Percentiles rank a stretch among this genome's conserved stretches.
These are phyloP conservation scores for Colletotrichum tropicale DNA, from an alignment of 2,329 filamentous ascomycete species.

Conservation along the genomic window DNA sequence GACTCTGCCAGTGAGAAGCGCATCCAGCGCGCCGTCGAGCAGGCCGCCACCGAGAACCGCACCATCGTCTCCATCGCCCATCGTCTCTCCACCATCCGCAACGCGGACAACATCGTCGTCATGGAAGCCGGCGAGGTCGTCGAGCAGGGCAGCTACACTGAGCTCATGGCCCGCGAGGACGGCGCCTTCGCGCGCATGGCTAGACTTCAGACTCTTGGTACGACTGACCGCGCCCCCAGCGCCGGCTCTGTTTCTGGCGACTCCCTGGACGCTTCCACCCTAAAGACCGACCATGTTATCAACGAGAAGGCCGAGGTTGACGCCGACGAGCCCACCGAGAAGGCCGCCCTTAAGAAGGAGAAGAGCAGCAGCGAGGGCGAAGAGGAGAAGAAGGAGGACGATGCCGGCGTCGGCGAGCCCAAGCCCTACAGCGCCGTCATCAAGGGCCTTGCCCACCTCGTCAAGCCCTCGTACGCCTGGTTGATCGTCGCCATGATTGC, in stretches of 20 bases:
- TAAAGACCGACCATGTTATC: slow-evolving; percentile 8
- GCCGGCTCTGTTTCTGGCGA: slow-evolving; percentile 19
- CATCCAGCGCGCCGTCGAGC: slow-evolving; percentile 45
- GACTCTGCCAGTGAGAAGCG: slow-evolving; percentile 53
- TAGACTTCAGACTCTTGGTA: slow-evolving; percentile 25
- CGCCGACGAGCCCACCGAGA: background rate
- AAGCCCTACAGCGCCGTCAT: slow-evolving; percentile 25
- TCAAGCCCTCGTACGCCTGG: slow-evolving; percentile 38
- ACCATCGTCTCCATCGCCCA: slow-evolving; percentile 73
- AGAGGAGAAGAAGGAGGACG: background rate
- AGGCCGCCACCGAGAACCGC: slow-evolving; percentile 46
- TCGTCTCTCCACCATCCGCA: slow-evolving; percentile 63
- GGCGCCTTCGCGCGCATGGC: slow-evolving; percentile 30
- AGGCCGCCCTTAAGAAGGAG: background rate
- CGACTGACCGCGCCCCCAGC: slow-evolving; percentile 11
- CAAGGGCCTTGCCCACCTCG: slow-evolving; percentile 19
- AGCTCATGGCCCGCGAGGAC: slow-evolving; percentile 55
- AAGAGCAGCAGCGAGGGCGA: background rate
- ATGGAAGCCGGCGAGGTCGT: slow-evolving; percentile 63
- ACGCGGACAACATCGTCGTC: slow-evolving; percentile 72
- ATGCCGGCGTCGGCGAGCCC: slow-evolving; percentile 1
- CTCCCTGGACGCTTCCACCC: slow-evolving; percentile 18
- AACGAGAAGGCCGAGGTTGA: slow-evolving; percentile 4
- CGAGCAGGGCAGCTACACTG: slow-evolving; percentile 68
- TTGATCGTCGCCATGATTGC: slow-evolving; percentile 53